Conservation (phyloP, 257 asterid genomes). For the Ligustrum vulgare region DNA sequence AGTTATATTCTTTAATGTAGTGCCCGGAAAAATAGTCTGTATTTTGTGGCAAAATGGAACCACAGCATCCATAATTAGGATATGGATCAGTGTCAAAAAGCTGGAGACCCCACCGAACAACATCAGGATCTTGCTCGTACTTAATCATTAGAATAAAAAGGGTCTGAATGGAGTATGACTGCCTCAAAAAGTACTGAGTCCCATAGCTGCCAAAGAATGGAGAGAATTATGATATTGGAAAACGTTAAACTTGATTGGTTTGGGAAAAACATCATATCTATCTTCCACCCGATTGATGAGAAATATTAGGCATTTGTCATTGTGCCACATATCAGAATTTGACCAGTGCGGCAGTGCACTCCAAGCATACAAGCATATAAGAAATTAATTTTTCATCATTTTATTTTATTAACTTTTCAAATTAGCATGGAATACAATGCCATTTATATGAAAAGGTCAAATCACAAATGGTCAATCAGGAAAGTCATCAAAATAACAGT, state of each 20-base stretch:
- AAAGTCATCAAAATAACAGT: neutral
- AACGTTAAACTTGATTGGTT: slow-evolving; percentile 6
- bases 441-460: neutral
- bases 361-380: neutral
- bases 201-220: slow-evolving; percentile 29
- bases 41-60: slow-evolving; percentile 44
- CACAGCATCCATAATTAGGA: slow-evolving; percentile 63
- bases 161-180: slow-evolving; percentile 16
- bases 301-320: neutral
- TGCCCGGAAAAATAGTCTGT: slow-evolving; percentile 55
- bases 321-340: neutral
- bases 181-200: slow-evolving; percentile 20
- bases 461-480: neutral
- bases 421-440: neutral
- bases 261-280: neutral
- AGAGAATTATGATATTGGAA: slow-evolving; percentile 13
- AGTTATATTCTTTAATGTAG: slow-evolving; percentile 51
- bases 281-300: neutral
- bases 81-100: slow-evolving; percentile 92
- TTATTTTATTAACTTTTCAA: too few species aligned
- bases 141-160: slow-evolving; percentile 52
- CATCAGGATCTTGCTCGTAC: slow-evolving; percentile 90
- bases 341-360: neutral
- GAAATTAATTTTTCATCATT: neutral
- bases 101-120: slow-evolving; percentile 93